phyloP scores from a whole-genome alignment of 139 green algal species.

The Desmodesmus armatus region DNA sequence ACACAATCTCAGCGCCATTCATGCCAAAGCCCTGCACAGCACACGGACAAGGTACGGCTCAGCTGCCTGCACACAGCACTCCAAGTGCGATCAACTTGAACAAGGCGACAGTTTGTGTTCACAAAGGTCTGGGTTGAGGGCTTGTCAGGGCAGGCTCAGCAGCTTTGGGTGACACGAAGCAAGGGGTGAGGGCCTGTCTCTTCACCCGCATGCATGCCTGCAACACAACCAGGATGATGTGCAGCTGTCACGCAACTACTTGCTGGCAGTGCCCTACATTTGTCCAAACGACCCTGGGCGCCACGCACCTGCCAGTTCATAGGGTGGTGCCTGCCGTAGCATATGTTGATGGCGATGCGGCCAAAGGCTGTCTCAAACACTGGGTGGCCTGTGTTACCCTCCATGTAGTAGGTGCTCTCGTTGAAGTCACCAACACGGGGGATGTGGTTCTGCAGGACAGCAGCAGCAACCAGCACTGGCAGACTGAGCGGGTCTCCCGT shows the following conservation, averaged over 20 bases:
- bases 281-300: background rate
- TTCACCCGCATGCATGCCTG: background rate
- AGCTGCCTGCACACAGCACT: too few species aligned
- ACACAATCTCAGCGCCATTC: conserved; percentile 98
- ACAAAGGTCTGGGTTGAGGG: too few species aligned
- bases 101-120: too few species aligned
- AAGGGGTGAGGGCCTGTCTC: too few species aligned
- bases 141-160: too few species aligned
- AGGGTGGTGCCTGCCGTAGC: conserved; percentile 97
- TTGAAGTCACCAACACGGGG: conserved; percentile 98
- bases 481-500: too few species aligned
- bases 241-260: background rate
- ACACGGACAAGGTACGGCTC: background rate
- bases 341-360: conserved; percentile 97
- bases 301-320: conserved; percentile 90
- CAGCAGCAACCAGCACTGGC: background rate
- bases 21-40: conserved; percentile 86
- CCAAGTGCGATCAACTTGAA: too few species aligned
- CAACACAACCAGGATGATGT: background rate
- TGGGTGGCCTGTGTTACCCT: conserved; percentile 93
- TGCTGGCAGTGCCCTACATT: background rate
- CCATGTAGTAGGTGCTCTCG: conserved; percentile 98
- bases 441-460: conserved; percentile 96
- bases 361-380: conserved; percentile 95
- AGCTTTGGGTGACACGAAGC: too few species aligned